Conservation (phyloP, 2,329 filamentous ascomycete species). For the Zalaria sp. region DNA sequence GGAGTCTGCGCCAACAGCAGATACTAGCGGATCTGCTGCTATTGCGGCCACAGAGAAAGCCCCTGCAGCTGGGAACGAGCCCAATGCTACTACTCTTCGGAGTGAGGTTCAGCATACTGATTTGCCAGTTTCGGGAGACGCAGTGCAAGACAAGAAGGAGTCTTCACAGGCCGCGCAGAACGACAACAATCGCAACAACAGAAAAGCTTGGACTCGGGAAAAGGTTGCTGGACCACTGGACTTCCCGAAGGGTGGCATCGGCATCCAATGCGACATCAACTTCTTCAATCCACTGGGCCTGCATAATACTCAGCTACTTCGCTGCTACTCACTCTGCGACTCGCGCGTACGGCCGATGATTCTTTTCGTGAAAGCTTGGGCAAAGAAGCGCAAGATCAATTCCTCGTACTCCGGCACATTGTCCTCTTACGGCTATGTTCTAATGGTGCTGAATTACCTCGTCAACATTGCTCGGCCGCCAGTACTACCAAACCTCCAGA, state of each 20-base stretch:
- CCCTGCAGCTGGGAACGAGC: background rate
- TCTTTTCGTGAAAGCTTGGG: constrained; percentile 83
- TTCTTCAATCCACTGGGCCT: constrained; percentile 74
- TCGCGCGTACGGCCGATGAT: constrained; percentile 63
- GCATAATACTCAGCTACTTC: constrained; percentile 69
- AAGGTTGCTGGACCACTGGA: constrained; percentile 44
- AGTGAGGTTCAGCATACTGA: background rate
- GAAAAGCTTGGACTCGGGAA: constrained; percentile 28
- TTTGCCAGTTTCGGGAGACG: background rate
- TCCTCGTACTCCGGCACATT: constrained; percentile 74
- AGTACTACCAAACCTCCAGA: constrained; percentile 72
- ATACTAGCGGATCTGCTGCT: background rate
- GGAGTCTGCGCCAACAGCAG: background rate
- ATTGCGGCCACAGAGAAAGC: background rate
- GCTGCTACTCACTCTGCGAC: constrained; percentile 72
- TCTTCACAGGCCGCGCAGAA: background rate
- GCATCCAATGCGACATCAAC: constrained; percentile 87
- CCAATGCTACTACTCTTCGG: background rate
- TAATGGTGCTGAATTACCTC: constrained; percentile 86
- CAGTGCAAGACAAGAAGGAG: background rate
- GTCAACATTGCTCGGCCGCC: constrained; percentile 70
- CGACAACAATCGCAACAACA: constrained; percentile 8
- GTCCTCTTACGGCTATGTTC: constrained; percentile 78
- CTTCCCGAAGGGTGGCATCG: constrained; percentile 61
- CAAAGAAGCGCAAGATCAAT: constrained; percentile 73